Evolutionary conservation across 2,329 filamentous ascomycete genomes (phyloP), one percentile per base, ranked within the genome.

Genomic region (Trichophyton simii): DNA sequence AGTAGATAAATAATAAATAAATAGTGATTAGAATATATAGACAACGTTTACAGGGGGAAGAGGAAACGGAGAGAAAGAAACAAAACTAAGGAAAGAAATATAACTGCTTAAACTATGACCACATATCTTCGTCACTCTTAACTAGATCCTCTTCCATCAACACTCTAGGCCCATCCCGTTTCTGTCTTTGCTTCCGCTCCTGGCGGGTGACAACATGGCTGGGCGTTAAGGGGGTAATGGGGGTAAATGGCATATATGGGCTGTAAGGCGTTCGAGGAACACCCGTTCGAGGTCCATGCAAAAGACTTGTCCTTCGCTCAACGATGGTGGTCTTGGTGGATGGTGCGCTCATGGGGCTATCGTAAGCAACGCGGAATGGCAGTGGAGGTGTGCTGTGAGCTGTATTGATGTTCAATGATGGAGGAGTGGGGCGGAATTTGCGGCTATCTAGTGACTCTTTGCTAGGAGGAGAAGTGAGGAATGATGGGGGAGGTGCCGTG

Each of bases 211-310:
- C 72, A 38, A 78, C 72, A 31, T 73, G 71, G 59, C 77, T 76
- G 1, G 77, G 77, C 1, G 78, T 79, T 48, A 80, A 69, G 0
- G 78, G 78, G 0, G 78, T 80, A 22, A 80, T 73, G 0, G 78
- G 78, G 1, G 77, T 80, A 58, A 76, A 77, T 0, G 78, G 78
- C 75, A 79, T 79, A 62, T 80, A 80, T 5, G 78, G 76, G 64
- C 76, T 79, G 61, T 80, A 79, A 1, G 78, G 78, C 0, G 77
- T 79, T 4, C 66, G 66, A 6, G 78, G 77, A 57, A 79, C 69
- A 3, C 78, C 77, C 0, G 78, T 79, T 48, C 75, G 71, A 0
- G 76, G 77, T 6, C 75, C 76, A n/a, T 68, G 50, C 61, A 57
- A 65, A 64, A 64, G 72, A 68, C 48, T 69, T 22, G 69, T 65